Conservation (phyloP, 257 asterid genomes). For the Petunia secreta region DNA sequence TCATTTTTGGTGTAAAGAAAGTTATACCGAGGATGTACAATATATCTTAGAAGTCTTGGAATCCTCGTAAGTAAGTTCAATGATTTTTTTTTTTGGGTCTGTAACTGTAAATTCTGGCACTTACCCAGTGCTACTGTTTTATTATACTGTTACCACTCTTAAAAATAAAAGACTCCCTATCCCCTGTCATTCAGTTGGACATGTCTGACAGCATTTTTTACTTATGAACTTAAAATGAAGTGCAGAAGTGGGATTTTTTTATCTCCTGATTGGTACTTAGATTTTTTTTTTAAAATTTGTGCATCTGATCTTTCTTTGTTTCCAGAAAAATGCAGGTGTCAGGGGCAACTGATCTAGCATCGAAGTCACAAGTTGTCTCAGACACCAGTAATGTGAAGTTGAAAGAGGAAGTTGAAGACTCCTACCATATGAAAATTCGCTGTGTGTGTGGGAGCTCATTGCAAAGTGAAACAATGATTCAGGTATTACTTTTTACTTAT, state of each 20-base stretch:
- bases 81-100: too few species aligned
- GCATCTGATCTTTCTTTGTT: constrained; percentile 4
- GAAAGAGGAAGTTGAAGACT: constrained; percentile 70
- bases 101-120: too few species aligned
- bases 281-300: background rate
- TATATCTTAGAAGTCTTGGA: too few species aligned
- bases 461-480: constrained; percentile 75
- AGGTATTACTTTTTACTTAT: constrained; percentile 44
- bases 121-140: too few species aligned
- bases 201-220: background rate
- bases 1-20: too few species aligned
- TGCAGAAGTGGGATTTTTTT: background rate
- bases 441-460: constrained; percentile 84
- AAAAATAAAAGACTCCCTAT: background rate
- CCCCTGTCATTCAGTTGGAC: constrained; percentile 16
- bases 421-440: constrained; percentile 71
- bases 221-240: background rate
- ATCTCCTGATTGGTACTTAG: background rate
- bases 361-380: constrained; percentile 73
- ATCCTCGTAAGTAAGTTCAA: too few species aligned
- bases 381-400: constrained; percentile 55
- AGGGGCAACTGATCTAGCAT: constrained; percentile 77
- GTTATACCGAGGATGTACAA: too few species aligned
- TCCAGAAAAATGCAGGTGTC: constrained; percentile 89
- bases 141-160: too few species aligned